Evolutionary conservation across 768 basidiomycete genomes (phyloP).

Genomic region (Leucogyrophana mollusca): DNA sequence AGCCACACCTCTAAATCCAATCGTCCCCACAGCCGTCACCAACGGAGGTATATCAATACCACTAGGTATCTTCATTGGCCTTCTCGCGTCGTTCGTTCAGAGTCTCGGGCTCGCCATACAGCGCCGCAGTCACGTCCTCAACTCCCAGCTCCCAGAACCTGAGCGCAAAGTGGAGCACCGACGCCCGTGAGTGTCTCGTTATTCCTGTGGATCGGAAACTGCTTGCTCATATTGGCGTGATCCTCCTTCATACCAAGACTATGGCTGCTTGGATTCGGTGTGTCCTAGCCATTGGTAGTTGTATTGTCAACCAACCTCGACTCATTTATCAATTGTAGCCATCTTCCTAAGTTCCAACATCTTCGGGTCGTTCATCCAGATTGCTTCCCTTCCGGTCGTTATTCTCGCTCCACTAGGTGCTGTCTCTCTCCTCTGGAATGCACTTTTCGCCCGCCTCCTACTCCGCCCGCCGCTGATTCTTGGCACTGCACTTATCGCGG

Average conservation of each 20-base stretch:
- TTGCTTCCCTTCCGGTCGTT: conserved; percentile 91
- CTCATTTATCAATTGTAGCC: conserved; percentile 22
- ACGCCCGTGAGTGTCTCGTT: conserved; percentile 60
- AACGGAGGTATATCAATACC: conserved; percentile 36
- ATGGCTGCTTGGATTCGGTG: conserved; percentile 83
- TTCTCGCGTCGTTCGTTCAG: conserved; percentile 86
- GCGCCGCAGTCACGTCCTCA: conserved; percentile 87
- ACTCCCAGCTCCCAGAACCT: conserved; percentile 66
- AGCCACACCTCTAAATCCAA: neutral
- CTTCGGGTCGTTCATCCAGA: conserved; percentile 86
- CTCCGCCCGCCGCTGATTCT: conserved; percentile 80
- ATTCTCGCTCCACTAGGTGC: conserved; percentile 93
- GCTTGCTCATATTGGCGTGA: neutral
- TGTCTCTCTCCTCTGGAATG: conserved; percentile 92
- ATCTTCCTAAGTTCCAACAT: conserved; percentile 90
- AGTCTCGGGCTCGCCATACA: conserved; percentile 90
- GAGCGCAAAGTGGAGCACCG: conserved; percentile 69
- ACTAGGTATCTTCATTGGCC: conserved; percentile 54
- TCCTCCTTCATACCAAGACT: conserved; percentile 43
- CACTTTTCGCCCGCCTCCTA: conserved; percentile 82
- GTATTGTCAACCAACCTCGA: conserved; percentile 4
- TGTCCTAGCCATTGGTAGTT: conserved; percentile 14
- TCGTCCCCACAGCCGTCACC: conserved; percentile 1
- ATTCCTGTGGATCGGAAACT: neutral
- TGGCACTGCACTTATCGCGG: conserved; percentile 86